Evolutionary conservation across 257 asterid species (phyloP).

Genomic region (Agastache rugosa): DNA sequence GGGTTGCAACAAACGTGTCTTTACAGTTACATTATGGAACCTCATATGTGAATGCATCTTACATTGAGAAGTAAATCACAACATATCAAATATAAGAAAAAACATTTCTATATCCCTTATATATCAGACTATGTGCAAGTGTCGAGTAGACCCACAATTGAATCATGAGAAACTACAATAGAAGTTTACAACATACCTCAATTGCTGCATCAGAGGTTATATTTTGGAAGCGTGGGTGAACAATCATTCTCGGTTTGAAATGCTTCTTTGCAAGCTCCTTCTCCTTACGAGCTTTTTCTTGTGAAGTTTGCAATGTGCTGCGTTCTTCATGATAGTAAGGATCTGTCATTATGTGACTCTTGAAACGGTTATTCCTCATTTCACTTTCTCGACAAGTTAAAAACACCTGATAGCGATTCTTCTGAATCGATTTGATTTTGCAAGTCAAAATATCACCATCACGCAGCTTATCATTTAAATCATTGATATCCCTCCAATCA

Average conservation of each 20-base stretch:
- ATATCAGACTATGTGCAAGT: conserved; percentile 21
- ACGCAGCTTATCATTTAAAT: conserved; percentile 73
- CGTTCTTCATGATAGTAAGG: conserved; percentile 82
- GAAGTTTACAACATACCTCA: conserved; percentile 54
- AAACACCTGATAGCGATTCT: conserved; percentile 86
- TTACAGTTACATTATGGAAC: not conserved
- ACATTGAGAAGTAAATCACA: conserved; percentile 8
- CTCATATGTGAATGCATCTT: not conserved
- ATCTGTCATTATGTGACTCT: conserved; percentile 58
- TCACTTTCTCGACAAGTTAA: conserved; percentile 81
- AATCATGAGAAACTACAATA: conserved; percentile 6
- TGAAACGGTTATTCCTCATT: conserved; percentile 64
- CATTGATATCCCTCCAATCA: conserved; percentile 70
- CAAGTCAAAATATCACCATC: conserved; percentile 88
- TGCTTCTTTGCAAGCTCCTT: conserved; percentile 87
- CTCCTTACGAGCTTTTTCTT: conserved; percentile 77
- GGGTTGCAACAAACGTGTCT: not conserved
- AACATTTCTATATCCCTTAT: not conserved
- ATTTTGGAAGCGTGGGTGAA: conserved; percentile 87
- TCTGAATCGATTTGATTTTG: conserved; percentile 77
- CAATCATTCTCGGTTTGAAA: conserved; percentile 92
- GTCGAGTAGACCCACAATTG: conserved; percentile 15
- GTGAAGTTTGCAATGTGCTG: conserved; percentile 53
- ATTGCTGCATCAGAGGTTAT: conserved; percentile 87
- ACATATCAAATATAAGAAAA: conserved; percentile 14